phyloP scores from a whole-genome alignment of 2,329 filamentous ascomycete genomes.

The Coniochaeta prunicola region DNA sequence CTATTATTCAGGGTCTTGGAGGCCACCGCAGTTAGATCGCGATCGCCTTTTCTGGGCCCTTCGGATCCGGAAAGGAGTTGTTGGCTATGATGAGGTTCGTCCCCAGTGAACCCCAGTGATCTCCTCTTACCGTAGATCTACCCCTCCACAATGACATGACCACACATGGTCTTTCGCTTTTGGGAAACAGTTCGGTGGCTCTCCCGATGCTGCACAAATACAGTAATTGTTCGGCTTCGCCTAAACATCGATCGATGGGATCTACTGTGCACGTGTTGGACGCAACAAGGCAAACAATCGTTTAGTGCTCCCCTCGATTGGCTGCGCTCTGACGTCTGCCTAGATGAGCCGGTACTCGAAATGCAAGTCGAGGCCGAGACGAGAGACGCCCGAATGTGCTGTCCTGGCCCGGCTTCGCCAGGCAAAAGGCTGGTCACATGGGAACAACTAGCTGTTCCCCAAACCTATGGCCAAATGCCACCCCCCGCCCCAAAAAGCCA shows the following conservation, averaged over 20 bases:
- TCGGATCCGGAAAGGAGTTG: background rate
- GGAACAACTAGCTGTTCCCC: background rate
- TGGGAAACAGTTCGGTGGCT: background rate
- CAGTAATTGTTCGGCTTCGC: background rate
- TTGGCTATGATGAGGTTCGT: background rate
- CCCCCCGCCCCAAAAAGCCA: background rate
- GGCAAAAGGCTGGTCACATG: background rate
- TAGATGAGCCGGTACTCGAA: background rate
- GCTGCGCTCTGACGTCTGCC: background rate
- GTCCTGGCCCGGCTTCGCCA: background rate
- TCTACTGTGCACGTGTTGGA: background rate
- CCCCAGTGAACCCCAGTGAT: background rate
- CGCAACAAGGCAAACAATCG: background rate
- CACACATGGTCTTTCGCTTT: too few species aligned
- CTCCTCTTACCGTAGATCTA: background rate
- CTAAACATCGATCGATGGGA: background rate
- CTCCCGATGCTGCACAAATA: background rate
- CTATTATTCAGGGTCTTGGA: background rate
- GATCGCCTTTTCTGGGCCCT: background rate
- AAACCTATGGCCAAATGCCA: background rate
- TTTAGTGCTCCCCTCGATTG: background rate
- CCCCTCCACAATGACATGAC: background rate
- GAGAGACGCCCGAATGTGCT: background rate
- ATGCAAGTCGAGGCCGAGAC: background rate
- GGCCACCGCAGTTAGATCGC: background rate